Evolutionary conservation across 202 grass and related monocot genomes (phyloP).

Genomic region (Zizania palustris): DNA sequence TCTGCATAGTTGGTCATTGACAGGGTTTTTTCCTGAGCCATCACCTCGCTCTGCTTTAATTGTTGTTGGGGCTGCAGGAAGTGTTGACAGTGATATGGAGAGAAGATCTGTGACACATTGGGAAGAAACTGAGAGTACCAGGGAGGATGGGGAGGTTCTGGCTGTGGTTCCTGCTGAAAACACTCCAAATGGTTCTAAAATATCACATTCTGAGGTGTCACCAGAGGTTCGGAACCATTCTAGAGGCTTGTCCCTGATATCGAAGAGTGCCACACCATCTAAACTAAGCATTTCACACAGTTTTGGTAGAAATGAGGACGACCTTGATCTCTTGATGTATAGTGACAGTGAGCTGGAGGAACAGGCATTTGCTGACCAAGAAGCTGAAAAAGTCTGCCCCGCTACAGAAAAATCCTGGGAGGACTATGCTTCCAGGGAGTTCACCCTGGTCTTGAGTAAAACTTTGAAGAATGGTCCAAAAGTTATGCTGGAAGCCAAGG

Average conservation of each 20-base stretch:
- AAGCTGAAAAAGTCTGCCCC: constrained; percentile 46
- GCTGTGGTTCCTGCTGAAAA: constrained; percentile 44
- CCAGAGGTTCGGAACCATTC: constrained; percentile 66
- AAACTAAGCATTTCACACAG: constrained; percentile 60
- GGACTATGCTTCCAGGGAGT: constrained; percentile 74
- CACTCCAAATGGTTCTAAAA: constrained; percentile 34
- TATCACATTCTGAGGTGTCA: constrained; percentile 38
- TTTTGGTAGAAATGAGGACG: constrained; percentile 69
- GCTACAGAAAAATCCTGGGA: constrained; percentile 61
- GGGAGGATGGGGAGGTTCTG: constrained; percentile 90
- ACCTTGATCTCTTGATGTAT: constrained; percentile 72
- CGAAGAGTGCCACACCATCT: constrained; percentile 72
- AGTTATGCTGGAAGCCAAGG: constrained; percentile 88
- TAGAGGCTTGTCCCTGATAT: constrained; percentile 83
- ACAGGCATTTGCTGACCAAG: constrained; percentile 47
- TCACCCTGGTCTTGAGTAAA: constrained; percentile 74
- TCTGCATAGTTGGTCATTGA: constrained; percentile 73
- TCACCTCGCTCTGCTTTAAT: constrained; percentile 48
- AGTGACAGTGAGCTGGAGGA: constrained; percentile 80
- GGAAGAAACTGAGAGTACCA: constrained; percentile 76
- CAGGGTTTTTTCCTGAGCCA: constrained; percentile 51
- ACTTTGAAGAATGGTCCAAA: constrained; percentile 51
- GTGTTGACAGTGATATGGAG: constrained; percentile 64
- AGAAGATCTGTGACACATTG: constrained; percentile 78
- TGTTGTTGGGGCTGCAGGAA: constrained; percentile 52